Evolutionary conservation across 2,329 filamentous ascomycete genomes (phyloP), one percentile per base, ranked within the genome.

Genomic region (Whalleya microplaca): DNA sequence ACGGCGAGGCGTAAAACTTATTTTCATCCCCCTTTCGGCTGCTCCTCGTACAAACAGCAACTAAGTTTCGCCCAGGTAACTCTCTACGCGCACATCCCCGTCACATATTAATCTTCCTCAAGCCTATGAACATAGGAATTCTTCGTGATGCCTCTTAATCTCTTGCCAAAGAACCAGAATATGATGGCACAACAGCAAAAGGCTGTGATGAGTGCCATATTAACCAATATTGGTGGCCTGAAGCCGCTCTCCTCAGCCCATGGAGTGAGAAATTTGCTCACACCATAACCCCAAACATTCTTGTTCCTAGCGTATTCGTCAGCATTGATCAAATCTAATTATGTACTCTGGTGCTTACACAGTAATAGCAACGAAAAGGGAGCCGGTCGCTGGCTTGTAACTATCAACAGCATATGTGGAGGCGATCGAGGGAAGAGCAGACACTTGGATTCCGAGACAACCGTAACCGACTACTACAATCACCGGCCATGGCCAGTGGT

Each of bases 361-460:
- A 0, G 83, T 86, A 61, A 85, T 80, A 4, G 79, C 75, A 0
- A 86, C 83, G 65, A 86, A 83, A 29, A 86, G 70, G 2, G 76
- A 79, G 2, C 85, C 84, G 0, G 84, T 80, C 1, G 87, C 81
- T 0, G 85, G 84, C 71, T 87, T 88, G 70, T 88, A 88, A 53
- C 78, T 81, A 67, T 88, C 85, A 16, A 88, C 80, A 0, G 84
- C 82, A 64, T 87, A 87, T 2, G 75, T 84, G 32, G 76, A 81
- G 3, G 75, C 78, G 54, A 88, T 87, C 12, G 80, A 79, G 0
- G 85, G 85, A 12, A 88, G 70, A 0, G 83, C 84, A 3, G 69
- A 64, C 3, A 74, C 69, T 56, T 73, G 70, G 19, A 73, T 63
- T 2, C 72, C 72, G 0, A 67, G 52, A 27, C 64, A 65, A 1